Base-by-base conservation (phyloP, 192 early-diverging fungal genomes). In the Coemansia javaensis region DNA sequence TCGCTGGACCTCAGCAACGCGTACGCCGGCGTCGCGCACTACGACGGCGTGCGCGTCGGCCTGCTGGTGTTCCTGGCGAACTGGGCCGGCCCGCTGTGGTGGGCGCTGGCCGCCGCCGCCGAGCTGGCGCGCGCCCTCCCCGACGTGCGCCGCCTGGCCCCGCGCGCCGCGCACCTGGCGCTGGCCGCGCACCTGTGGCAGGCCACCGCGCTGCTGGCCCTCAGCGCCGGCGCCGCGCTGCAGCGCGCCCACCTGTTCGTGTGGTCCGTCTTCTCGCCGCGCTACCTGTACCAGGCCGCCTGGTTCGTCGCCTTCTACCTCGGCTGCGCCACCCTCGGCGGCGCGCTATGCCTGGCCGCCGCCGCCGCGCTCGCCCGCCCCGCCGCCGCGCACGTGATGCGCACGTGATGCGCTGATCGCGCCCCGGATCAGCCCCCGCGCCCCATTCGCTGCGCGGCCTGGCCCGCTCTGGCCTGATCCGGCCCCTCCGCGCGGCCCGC, bases 221-320 rank as follows among this genome's bases (percentile, higher is more conserved):
- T 90, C 10, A 83, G 83, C 25, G 47, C 85, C 3, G 79, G 82
- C 2, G 83, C 86, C 6, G 81, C 81, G 8, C 44, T 81, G 12
- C 61, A 84, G 40, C 68, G 85, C 14, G 73, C 81, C 15, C 87
- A 90, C 40, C 56, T 87, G 27, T 90, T 90, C 58, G 84, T 90
- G 36, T 90, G 85, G 85, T 86, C 87, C 0, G 87, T 90, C 6
- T 90, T 90, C 53, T 90, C 87, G 41, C 87, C 87, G 23, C 85
- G 85, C 39, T 86, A 84, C 30, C 67, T 90, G 40, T 90, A 85
- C 54, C 85, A 87, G 55, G 67, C 83, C 14, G 79, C 77, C 13
- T 90, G 87, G 87, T 77, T 76, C 9, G 63, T 60, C 1, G 59
- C 47, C 3, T 67, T 67, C 34, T 67, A 75, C 15, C 28, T 63